Percentiles rank a stretch among this genome's conserved stretches.
Conservation (phyloP, 305 asterid species). For the Ajuga reptans region DNA sequence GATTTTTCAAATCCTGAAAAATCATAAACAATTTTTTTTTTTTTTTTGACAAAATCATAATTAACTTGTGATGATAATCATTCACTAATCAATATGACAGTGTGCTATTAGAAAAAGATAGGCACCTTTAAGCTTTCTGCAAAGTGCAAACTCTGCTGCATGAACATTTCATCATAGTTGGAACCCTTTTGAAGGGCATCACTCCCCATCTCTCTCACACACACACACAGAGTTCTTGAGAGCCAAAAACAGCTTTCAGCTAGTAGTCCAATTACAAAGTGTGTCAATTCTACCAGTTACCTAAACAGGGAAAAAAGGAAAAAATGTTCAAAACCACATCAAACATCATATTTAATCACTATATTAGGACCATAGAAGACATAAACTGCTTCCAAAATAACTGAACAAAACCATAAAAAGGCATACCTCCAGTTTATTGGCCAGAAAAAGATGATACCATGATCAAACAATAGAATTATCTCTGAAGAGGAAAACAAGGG, state of each 20-base stretch:
- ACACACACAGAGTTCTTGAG: too few relatives aligned
- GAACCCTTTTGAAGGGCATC: slow-evolving; percentile 31
- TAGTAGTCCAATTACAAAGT: neutral
- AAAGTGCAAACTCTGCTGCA: slow-evolving; percentile 50
- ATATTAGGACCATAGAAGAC: too few relatives aligned
- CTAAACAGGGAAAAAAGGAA: slow-evolving; percentile 7
- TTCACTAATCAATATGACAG: neutral
- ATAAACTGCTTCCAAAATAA: too few relatives aligned
- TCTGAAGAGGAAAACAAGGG: too few relatives aligned
- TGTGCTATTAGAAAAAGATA: neutral
- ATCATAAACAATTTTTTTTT: too few relatives aligned
- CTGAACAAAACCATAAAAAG: slow-evolving; percentile 6
- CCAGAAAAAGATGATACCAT: neutral
- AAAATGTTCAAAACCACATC: neutral
- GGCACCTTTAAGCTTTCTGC: slow-evolving; percentile 64
- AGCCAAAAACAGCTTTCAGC: neutral
- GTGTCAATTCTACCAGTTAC: neutral
- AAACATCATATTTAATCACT: neutral
- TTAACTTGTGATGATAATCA: too few relatives aligned
- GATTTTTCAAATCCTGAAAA: slow-evolving; percentile 59
- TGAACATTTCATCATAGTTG: slow-evolving; percentile 57
- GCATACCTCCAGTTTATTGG: slow-evolving; percentile 12
- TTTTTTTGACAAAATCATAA: too few relatives aligned
- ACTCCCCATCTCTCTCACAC: slow-evolving; percentile 29
- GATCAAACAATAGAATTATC: too few relatives aligned